These are phyloP conservation scores for Gossypium longicalyx DNA, from an alignment of 345 rosid genomes.

Conservation along the genomic window DNA sequence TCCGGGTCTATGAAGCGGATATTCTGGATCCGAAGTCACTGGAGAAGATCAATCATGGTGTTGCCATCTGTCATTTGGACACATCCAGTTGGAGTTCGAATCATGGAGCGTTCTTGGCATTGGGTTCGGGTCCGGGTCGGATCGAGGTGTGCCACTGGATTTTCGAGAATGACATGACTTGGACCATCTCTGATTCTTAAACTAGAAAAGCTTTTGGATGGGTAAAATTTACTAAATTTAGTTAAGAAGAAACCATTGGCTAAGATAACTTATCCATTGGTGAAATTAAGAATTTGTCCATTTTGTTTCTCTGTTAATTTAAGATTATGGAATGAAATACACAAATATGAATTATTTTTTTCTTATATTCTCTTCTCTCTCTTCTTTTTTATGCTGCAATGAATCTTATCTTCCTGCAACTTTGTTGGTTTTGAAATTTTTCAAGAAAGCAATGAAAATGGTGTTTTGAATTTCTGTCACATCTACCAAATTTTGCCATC, in stretches of 20 bases:
- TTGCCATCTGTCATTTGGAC: constrained; percentile 83
- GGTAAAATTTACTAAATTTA: background rate
- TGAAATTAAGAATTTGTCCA: constrained; percentile 3
- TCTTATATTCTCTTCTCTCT: background rate
- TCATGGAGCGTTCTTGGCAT: constrained; percentile 72
- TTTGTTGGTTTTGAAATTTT: too few relatives aligned
- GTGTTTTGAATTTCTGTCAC: too few relatives aligned
- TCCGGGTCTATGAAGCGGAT: constrained; percentile 78
- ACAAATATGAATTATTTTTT: constrained; percentile 1
- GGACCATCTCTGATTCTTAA: constrained; percentile 43
- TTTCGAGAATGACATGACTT: constrained; percentile 79
- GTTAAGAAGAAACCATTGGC: constrained; percentile 2
- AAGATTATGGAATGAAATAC: constrained; percentile 10
- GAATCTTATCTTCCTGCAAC: too few relatives aligned
- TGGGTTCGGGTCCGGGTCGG: constrained; percentile 71
- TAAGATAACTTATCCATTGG: constrained; percentile 17
- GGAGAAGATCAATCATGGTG: constrained; percentile 62
- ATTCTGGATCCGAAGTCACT: constrained; percentile 45
- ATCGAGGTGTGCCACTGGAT: constrained; percentile 94
- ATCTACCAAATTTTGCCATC: too few relatives aligned
- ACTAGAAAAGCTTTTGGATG: background rate
- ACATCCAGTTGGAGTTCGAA: constrained; percentile 80
- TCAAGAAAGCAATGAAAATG: too few relatives aligned
- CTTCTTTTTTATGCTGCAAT: background rate
- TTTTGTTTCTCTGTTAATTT: background rate